Percentiles rank a stretch among this genome's conserved stretches.
Evolutionary conservation across 2,329 filamentous ascomycete genomes (phyloP).

Genomic region (Fusarium sp.): DNA sequence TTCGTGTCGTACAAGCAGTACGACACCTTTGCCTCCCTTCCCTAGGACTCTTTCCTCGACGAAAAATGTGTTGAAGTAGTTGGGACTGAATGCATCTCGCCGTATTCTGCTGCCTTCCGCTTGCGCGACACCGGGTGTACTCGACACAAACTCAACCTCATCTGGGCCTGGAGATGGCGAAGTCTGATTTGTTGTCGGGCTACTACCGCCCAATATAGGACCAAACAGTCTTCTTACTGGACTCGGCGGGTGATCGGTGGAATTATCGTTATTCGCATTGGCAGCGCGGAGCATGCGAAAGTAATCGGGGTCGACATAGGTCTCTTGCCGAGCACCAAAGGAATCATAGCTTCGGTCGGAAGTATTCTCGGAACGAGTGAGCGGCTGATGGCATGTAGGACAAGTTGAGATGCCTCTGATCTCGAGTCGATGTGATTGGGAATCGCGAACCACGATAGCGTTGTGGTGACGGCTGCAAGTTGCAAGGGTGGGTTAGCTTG

Average conservation of each 20-base stretch:
- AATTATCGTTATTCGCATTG: conserved; percentile 54
- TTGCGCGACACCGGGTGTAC: conserved; percentile 59
- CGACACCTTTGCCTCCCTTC: conserved; percentile 91
- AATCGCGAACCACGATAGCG: conserved; percentile 91
- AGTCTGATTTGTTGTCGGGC: conserved; percentile 12
- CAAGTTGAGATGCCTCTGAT: conserved; percentile 82
- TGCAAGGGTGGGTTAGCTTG: conserved; percentile 50
- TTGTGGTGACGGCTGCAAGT: conserved; percentile 87
- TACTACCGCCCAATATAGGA: conserved; percentile 49
- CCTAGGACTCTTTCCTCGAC: conserved; percentile 88
- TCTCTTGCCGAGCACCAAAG: conserved; percentile 57
- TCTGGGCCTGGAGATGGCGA: conserved; percentile 40
- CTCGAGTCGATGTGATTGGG: conserved; percentile 82
- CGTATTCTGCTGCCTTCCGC: conserved; percentile 76
- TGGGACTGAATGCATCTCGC: conserved; percentile 85
- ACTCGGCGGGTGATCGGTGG: conserved; percentile 57
- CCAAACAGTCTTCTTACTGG: conserved; percentile 64
- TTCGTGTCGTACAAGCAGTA: conserved; percentile 91
- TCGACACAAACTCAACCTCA: conserved; percentile 61
- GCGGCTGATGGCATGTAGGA: conserved; percentile 87
- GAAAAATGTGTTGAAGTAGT: conserved; percentile 95
- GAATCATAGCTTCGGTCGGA: conserved; percentile 61
- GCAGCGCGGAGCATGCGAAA: conserved; percentile 86
- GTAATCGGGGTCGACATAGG: conserved; percentile 90
- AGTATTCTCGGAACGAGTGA: conserved; percentile 56